Evolutionary conservation across 2,329 filamentous ascomycete genomes (phyloP), one percentile per base, ranked within the genome.

Genomic region (Aspergillus melleus): DNA sequence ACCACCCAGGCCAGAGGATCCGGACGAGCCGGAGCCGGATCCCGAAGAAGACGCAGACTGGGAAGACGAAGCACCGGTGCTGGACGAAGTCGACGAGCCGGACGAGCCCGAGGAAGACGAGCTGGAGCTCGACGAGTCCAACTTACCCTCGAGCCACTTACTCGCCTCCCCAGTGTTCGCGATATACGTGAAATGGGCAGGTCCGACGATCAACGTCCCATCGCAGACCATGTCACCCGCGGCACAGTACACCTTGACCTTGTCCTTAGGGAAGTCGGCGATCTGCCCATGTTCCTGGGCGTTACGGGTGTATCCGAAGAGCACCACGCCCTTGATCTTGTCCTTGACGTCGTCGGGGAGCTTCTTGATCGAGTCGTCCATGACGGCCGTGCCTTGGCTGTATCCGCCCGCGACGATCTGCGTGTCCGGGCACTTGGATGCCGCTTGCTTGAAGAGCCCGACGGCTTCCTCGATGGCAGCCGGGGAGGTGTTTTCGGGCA

Each of bases 381-480:
- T 72, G 53, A 81, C 74, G 3, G 79, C 79, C 8, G 77, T 73
- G 49, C 79, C 80, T 64, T 81, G 64, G 51, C 64, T 65, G 51
- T 70, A 70, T 8, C 79, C 80, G 30, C 77, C 79, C 4, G 77
- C 74, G 1, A 80, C 68, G 26, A 81, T 72, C 39, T 72, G 70
- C 0, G 79, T 69, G 32, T 74, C 65, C 29, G 80, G 80, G 55
- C 80, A 82, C 62, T 79, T 80, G 10, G 66, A 68, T 68, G 72
- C 62, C 19, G 80, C 79, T 14, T 75, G 57, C 5, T 69, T 66
- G 66, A 80, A 77, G 19, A 80, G 71, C 3, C 70, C 67, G 20
- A 72, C 72, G 50, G 76, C 78, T 61, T 79, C 79, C 2, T 68
- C 55, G 58, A 82, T 80, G 32, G 57, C 59, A 12, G 55, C 54